Evolutionary conservation across 164 flowering plant species (phyloP).

Genomic region (Vitis rotundifolia): DNA sequence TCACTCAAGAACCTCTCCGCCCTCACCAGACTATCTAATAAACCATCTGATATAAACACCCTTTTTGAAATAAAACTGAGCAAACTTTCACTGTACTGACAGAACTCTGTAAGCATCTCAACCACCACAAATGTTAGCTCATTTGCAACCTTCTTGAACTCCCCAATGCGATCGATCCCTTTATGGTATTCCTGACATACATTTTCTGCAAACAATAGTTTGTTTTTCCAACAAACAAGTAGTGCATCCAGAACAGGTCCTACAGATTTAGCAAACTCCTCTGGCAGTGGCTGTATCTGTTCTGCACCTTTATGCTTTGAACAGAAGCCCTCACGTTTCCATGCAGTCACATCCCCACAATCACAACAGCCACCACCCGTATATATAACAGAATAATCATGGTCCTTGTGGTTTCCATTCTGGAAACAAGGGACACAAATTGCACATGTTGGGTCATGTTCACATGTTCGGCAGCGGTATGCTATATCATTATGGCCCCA

Average conservation of each 20-base stretch:
- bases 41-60: conserved; percentile 46
- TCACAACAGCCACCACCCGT: conserved; percentile 99
- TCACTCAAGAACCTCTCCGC: conserved; percentile 65
- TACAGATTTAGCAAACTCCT: conserved; percentile 53
- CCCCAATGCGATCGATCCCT: conserved; percentile 21
- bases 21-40: conserved; percentile 74
- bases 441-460: conserved; percentile 95
- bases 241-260: conserved; percentile 77
- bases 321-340: conserved; percentile 97
- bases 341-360: conserved; percentile 97
- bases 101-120: conserved; percentile 88
- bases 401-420: conserved; percentile 88
- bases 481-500: conserved; percentile 91
- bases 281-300: conserved; percentile 79
- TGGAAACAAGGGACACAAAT: conserved; percentile 97
- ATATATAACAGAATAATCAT: conserved; percentile 83
- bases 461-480: conserved; percentile 85
- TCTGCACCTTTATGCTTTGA: conserved; percentile 93
- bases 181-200: conserved; percentile 20
- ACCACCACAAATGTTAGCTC: conserved; percentile 58
- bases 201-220: conserved; percentile 42
- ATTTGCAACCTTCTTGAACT: conserved; percentile 36
- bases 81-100: conserved; percentile 83
- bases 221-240: conserved; percentile 59
- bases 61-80: conserved; percentile 78